phyloP scores from a whole-genome alignment of 495 filamentous ascomycete species.

The Lepidopterella palustris region DNA sequence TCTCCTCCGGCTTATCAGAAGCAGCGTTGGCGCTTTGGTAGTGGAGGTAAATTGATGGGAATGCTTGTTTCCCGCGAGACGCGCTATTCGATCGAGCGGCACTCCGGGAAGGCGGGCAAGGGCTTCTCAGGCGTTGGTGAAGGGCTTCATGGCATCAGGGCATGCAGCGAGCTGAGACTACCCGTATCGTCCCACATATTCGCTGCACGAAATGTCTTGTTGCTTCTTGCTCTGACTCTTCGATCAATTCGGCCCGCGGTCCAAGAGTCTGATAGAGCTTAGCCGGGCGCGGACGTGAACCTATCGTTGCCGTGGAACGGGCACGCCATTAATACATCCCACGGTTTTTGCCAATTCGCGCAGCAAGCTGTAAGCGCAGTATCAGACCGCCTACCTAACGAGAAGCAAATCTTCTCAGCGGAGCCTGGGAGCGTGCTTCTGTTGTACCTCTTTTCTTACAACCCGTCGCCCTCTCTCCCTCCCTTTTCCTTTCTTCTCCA shows the following conservation, averaged over 20 bases:
- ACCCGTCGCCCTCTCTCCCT: not conserved
- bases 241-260: not conserved
- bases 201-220: not conserved
- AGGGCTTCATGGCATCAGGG: too few relatives aligned
- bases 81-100: too few relatives aligned
- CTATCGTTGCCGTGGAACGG: not conserved
- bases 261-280: not conserved
- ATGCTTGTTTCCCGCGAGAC: too few relatives aligned
- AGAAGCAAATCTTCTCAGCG: not conserved
- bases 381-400: constrained; percentile 1
- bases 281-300: not conserved
- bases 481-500: constrained; percentile 17
- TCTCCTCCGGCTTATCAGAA: not conserved
- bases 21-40: not conserved
- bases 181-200: too few relatives aligned
- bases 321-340: constrained; percentile 13
- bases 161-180: too few relatives aligned
- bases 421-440: not conserved
- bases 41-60: too few relatives aligned
- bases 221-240: not conserved
- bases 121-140: too few relatives aligned
- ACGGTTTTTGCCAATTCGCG: constrained; percentile 8
- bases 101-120: too few relatives aligned
- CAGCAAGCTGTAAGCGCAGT: not conserved
- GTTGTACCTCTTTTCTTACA: not conserved